Percentiles rank a stretch among this genome's conserved stretches.
Evolutionary conservation across 2,329 filamentous ascomycete species (phyloP).

Genomic region (Aspergillus sclerotialis): DNA sequence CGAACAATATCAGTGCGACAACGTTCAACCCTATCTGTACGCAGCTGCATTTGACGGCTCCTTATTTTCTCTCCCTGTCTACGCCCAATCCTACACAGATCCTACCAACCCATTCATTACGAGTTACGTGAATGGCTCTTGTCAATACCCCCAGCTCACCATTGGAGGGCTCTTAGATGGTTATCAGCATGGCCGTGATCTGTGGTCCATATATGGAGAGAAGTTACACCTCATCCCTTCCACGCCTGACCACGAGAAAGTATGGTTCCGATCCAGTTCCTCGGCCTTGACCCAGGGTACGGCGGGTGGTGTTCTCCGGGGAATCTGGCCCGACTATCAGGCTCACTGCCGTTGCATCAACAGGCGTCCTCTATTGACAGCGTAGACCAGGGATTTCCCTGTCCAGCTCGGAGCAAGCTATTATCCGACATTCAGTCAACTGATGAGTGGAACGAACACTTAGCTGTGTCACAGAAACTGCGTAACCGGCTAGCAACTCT

Average conservation of each 20-base stretch:
- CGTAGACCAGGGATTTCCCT: constrained; percentile 30
- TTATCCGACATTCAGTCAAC: constrained; percentile 22
- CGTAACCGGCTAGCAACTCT: constrained; percentile 23
- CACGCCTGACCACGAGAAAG: constrained; percentile 14
- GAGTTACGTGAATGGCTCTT: constrained; percentile 26
- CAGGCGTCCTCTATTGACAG: constrained; percentile 30
- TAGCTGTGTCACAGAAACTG: constrained; percentile 23
- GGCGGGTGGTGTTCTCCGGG: constrained; percentile 33
- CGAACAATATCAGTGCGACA: constrained; percentile 31
- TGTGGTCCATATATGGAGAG: constrained; percentile 26
- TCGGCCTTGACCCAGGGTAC: constrained; percentile 30
- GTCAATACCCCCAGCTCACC: constrained; percentile 35
- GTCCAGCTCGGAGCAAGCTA: constrained; percentile 15
- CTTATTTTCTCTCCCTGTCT: constrained; percentile 21
- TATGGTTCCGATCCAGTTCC: constrained; percentile 32
- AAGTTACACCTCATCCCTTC: constrained; percentile 25
- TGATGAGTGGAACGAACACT: constrained; percentile 28
- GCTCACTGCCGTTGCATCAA: constrained; percentile 30
- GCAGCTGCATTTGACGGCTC: constrained; percentile 15
- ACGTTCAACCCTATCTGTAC: constrained; percentile 31
- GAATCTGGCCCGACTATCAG: constrained; percentile 28
- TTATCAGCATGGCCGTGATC: constrained; percentile 30
- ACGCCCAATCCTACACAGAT: constrained; percentile 31
- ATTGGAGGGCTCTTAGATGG: constrained; percentile 32
- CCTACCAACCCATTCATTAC: constrained; percentile 27